Base-by-base conservation (phyloP, 345 rosid species). In the Arabis hirsuta region DNA sequence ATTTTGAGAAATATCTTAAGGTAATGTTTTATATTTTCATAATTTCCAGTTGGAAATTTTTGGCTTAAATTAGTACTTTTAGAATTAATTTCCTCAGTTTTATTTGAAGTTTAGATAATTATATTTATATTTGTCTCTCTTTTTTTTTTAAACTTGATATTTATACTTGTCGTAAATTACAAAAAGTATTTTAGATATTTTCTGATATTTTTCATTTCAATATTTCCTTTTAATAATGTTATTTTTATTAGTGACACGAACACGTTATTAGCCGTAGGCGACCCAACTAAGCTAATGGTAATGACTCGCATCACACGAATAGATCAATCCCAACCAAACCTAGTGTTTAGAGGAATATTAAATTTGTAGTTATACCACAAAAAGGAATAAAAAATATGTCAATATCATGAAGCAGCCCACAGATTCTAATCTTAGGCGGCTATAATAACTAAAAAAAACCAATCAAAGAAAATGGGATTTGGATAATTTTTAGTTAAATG, bases 351-450 rank as follows among this genome's bases (percentile, higher is more conserved):
- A 50, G 38, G 32, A 45, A 22, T 58, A 45, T 42, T 65, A 29
- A 27, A 45, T 5, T 73, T 39, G 41, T 73, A 48, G 46, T 57
- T 73, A 65, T 56, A 65, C 38, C 67, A n/a, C 8, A 66, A 50
- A 66, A 50, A 38, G 73, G 43, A 59, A 55, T 4, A 50, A 14
- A 14, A 63, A 51, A 19, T 5, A 20, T 51, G 67, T 58, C 55
- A 58, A 20, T 67, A 46, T 58, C 45, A 31, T n/a, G n/a, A 67
- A 74, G 55, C 62, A 66, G 72, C 45, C 62, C 78, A 13, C 42
- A 26, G 24, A 60, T 67, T 67, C 29, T 60, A 67, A 60, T 67
- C 62, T 51, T 52, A 51, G 78, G 78, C 62, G 73, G 73, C 72
- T 74, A 67, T 43, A 14, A 51, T 32, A n/a, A 59, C 53, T 43